These are phyloP conservation scores for Polytrichum formosum DNA, from an alignment of 225 moss, liverwort and hornwort species.

Conservation along the genomic window DNA sequence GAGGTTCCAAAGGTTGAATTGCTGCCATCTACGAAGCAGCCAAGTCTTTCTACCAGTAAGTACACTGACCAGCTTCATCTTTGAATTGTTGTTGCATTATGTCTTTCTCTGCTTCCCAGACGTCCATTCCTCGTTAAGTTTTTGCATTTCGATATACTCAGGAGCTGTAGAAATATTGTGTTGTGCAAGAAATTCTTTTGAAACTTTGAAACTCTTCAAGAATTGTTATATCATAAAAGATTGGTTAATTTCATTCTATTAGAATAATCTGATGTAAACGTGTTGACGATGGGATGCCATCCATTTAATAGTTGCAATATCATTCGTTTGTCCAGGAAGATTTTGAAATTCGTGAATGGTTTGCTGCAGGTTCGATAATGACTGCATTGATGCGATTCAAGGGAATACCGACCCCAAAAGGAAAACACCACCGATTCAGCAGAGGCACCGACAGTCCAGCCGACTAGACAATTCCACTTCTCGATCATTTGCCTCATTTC, in stretches of 20 bases:
- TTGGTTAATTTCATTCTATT: neutral
- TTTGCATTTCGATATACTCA: too few species aligned
- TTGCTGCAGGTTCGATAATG: constrained; percentile 8
- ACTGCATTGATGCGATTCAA: constrained; percentile 27
- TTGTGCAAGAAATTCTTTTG: too few species aligned
- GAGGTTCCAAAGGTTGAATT: constrained; percentile 7
- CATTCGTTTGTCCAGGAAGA: neutral
- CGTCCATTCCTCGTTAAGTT: too few species aligned
- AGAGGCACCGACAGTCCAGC: constrained; percentile 10
- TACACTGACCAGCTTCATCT: neutral
- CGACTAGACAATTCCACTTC: neutral
- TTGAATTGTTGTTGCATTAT: too few species aligned
- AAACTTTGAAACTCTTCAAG: too few species aligned
- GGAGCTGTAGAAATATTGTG: too few species aligned
- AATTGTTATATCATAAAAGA: neutral
- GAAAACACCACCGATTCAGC: constrained; percentile 43
- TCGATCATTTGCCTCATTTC: too few species aligned
- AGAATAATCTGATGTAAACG: neutral
- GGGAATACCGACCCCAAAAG: constrained; percentile 44
- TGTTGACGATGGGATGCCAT: neutral
- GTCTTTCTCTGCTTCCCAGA: too few species aligned
- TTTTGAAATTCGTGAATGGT: neutral
- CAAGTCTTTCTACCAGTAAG: too few species aligned
- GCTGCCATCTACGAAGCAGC: neutral
- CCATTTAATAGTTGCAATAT: neutral